A percentile compares a stretch with the other conserved stretches of the same genome.
phyloP scores from a whole-genome alignment of 2,329 filamentous ascomycete genomes.

The Capronia coronata region DNA sequence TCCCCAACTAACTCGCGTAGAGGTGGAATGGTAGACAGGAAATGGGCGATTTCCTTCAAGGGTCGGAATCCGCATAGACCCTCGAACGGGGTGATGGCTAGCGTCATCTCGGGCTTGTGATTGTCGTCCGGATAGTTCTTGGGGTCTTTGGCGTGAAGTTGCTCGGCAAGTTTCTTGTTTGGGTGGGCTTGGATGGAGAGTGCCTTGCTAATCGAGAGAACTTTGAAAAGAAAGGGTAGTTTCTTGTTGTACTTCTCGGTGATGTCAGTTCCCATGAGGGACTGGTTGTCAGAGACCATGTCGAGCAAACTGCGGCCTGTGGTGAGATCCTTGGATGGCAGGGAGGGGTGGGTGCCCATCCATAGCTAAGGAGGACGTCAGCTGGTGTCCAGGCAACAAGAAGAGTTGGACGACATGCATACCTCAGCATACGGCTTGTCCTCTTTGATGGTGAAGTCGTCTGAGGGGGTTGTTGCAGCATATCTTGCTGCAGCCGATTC shows the following conservation, averaged over 20 bases:
- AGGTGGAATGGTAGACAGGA: constrained; percentile 61
- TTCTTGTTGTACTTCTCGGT: constrained; percentile 69
- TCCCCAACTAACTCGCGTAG: constrained; percentile 63
- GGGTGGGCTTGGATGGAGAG: constrained; percentile 96
- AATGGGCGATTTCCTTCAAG: constrained; percentile 76
- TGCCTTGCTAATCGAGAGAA: constrained; percentile 90
- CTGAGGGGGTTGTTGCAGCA: constrained; percentile 72
- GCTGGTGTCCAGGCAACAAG: not conserved
- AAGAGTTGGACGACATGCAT: constrained; percentile 25
- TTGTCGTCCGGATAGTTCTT: constrained; percentile 99
- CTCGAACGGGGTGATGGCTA: constrained; percentile 93
- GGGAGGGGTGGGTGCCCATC: constrained; percentile 98
- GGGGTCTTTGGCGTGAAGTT: constrained; percentile 75
- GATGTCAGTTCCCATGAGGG: constrained; percentile 68
- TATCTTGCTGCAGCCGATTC: constrained; percentile 84
- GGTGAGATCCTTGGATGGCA: constrained; percentile 81
- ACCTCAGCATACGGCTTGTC: constrained; percentile 95
- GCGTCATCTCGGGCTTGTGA: constrained; percentile 99
- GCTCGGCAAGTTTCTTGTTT: constrained; percentile 87
- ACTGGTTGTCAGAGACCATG: constrained; percentile 77
- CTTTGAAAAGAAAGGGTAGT: constrained; percentile 95
- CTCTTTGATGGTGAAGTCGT: constrained; percentile 68
- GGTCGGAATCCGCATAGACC: constrained; percentile 94
- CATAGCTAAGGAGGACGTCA: constrained; percentile 60
- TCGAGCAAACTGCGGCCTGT: constrained; percentile 83